Conservation (phyloP, 1,139 yeast genomes). For the Nadsonia commutata region DNA sequence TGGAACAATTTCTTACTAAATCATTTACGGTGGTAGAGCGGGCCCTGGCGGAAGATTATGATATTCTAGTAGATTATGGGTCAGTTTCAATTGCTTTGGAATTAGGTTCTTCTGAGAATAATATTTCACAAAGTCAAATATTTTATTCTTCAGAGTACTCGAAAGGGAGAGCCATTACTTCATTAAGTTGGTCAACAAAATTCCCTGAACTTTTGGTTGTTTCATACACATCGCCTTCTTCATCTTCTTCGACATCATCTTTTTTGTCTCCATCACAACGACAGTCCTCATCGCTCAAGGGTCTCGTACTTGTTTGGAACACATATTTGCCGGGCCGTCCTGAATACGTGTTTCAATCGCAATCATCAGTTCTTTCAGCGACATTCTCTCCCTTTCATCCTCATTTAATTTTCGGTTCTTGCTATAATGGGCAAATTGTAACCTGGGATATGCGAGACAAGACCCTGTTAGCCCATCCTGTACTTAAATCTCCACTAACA, state of each 20-base stretch:
- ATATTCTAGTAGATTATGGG: conserved; percentile 23
- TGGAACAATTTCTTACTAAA: conserved; percentile 21
- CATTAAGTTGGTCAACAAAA: conserved; percentile 30
- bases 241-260: background rate
- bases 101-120: conserved; percentile 3
- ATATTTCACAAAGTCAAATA: conserved; percentile 10
- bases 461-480: conserved; percentile 16
- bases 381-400: conserved; percentile 28
- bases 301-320: conserved; percentile 29
- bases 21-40: conserved; percentile 30
- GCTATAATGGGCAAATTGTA: conserved; percentile 34
- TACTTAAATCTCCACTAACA: conserved; percentile 21
- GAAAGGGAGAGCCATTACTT: conserved; percentile 23
- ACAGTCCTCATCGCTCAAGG: conserved; percentile 19
- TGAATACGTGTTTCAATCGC: conserved; percentile 35
- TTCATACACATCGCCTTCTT: conserved; percentile 15
- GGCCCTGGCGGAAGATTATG: conserved; percentile 24
- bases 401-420: conserved; percentile 29
- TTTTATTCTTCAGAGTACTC: conserved; percentile 15
- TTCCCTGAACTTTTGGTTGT: conserved; percentile 31
- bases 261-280: conserved; percentile 9
- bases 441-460: conserved; percentile 30
- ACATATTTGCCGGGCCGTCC: conserved; percentile 28
- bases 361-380: conserved; percentile 26
- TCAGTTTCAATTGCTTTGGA: conserved; percentile 12